Conservation (phyloP, 345 rosid genomes). For the Salix arbutifolia region DNA sequence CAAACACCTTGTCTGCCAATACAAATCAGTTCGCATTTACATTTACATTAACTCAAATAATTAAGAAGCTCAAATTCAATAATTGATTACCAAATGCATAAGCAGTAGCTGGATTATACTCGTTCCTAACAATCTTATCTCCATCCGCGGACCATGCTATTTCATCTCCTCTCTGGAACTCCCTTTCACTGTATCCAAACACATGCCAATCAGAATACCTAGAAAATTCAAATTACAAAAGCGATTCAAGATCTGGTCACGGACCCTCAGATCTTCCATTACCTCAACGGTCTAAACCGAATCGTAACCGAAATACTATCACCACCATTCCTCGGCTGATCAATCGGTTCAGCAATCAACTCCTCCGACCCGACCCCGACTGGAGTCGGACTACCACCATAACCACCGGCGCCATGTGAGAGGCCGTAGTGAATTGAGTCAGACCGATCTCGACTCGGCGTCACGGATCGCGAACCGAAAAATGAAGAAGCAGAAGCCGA, state of each 20-base stretch:
- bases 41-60: background rate
- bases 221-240: conserved; percentile 14
- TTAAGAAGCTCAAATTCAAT: background rate
- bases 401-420: conserved; percentile 24
- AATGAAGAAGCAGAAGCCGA: conserved; percentile 68
- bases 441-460: conserved; percentile 59
- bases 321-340: conserved; percentile 63
- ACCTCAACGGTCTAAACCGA: conserved; percentile 96
- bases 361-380: conserved; percentile 63
- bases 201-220: conserved; percentile 1
- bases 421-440: conserved; percentile 48
- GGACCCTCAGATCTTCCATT: conserved; percentile 49
- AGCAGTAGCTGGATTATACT: conserved; percentile 80
- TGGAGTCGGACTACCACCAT: conserved; percentile 40
- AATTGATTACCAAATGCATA: conserved; percentile 71
- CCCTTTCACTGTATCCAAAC: conserved; percentile 69
- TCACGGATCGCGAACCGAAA: conserved; percentile 69
- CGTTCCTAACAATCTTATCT: conserved; percentile 82
- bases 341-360: conserved; percentile 32
- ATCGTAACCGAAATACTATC: conserved; percentile 97
- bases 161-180: conserved; percentile 93
- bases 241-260: conserved; percentile 46
- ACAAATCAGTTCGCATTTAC: background rate
- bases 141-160: conserved; percentile 96
- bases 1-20: conserved; percentile 80